Percentiles rank a stretch among this genome's conserved stretches.
These are phyloP conservation scores for Venturia aucupariae DNA, from an alignment of 2,329 filamentous ascomycete species.

Conservation along the genomic window DNA sequence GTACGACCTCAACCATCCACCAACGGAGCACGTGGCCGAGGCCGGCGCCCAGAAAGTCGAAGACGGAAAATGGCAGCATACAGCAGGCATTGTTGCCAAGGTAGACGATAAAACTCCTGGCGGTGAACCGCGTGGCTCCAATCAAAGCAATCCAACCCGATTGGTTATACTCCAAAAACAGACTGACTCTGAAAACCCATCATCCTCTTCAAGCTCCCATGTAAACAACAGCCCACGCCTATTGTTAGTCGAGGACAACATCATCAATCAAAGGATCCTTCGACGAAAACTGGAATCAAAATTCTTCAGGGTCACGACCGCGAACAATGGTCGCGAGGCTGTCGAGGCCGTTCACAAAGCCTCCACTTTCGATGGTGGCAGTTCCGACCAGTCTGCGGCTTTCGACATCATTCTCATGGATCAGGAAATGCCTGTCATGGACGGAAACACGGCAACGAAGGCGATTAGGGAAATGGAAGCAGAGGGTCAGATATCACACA, in stretches of 20 bases:
- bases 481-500: constrained; percentile 8
- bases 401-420: constrained; percentile 15
- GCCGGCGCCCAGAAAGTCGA: not conserved
- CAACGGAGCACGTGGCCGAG: constrained; percentile 24
- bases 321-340: constrained; percentile 26
- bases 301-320: constrained; percentile 23
- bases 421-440: constrained; percentile 15
- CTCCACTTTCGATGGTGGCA: not conserved
- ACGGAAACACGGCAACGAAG: constrained; percentile 12
- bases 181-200: constrained; percentile 10
- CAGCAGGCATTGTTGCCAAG: constrained; percentile 11
- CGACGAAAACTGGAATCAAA: constrained; percentile 25
- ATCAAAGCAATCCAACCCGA: not conserved
- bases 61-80: constrained; percentile 8
- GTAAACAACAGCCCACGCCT: not conserved
- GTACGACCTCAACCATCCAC: constrained; percentile 24
- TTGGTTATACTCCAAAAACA: constrained; percentile 3
- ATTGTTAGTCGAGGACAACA: constrained; percentile 28
- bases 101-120: constrained; percentile 10
- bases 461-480: constrained; percentile 13
- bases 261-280: constrained; percentile 28
- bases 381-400: not conserved
- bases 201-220: not conserved
- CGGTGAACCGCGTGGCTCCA: not conserved
- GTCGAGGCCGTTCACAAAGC: constrained; percentile 9